These are phyloP conservation scores for Eutypa lata DNA, from an alignment of 2,329 filamentous ascomycete genomes.

Conservation along the genomic window DNA sequence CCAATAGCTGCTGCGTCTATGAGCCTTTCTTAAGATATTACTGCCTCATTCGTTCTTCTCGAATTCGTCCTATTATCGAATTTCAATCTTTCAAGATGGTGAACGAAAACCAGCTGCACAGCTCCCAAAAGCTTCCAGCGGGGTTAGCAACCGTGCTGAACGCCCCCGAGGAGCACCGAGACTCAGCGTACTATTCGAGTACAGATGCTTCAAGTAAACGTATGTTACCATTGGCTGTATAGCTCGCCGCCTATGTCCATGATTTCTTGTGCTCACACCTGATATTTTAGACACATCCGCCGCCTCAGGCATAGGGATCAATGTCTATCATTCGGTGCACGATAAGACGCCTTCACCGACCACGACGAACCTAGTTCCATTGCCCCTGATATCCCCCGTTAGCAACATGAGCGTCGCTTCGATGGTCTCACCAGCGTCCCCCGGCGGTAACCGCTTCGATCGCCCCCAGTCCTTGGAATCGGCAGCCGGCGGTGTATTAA, in stretches of 20 bases:
- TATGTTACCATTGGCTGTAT: slow-evolving; percentile 28
- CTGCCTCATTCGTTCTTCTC: neutral
- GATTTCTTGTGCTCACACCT: slow-evolving; percentile 17
- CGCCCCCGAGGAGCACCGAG: slow-evolving; percentile 46
- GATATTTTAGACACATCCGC: slow-evolving; percentile 40
- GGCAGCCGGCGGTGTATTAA: slow-evolving; percentile 29
- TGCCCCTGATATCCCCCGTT: slow-evolving; percentile 53
- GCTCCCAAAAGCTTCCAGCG: slow-evolving; percentile 44
- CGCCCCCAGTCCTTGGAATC: slow-evolving; percentile 41
- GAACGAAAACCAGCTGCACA: slow-evolving; percentile 32
- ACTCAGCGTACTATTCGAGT: slow-evolving; percentile 51
- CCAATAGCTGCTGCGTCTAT: no score
- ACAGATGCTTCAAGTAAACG: slow-evolving; percentile 50
- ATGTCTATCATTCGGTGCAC: slow-evolving; percentile 47
- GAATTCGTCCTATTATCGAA: no score
- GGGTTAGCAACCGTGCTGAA: slow-evolving; percentile 52
- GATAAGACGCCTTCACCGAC: slow-evolving; percentile 65
- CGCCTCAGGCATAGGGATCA: slow-evolving; percentile 40
- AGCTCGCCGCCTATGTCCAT: slow-evolving; percentile 5
- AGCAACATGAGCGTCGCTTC: slow-evolving; percentile 65
- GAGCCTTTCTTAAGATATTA: no score
- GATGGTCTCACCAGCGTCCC: slow-evolving; percentile 60
- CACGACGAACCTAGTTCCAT: slow-evolving; percentile 47
- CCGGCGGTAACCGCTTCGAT: slow-evolving; percentile 43
- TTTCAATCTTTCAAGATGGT: slow-evolving; percentile 28